Base-by-base conservation (phyloP, 176 grass and related monocot genomes). In the Triticum timopheevii region DNA sequence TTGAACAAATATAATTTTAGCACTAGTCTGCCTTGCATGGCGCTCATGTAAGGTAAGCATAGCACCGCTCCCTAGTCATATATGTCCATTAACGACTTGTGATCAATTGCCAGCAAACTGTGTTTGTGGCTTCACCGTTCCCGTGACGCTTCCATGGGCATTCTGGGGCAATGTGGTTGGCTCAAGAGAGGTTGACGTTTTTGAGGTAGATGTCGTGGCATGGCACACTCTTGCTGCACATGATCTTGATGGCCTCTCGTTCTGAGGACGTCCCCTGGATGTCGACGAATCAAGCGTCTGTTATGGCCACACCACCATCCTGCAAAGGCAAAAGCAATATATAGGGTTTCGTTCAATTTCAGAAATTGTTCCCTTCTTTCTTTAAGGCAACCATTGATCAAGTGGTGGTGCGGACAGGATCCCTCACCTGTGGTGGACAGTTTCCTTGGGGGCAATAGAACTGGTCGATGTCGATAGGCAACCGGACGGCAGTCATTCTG, bases 381-480 rank as follows among this genome's bases (percentile, higher is more conserved):
- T 50, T 50, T 16, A 50, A 50, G 47, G 47, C 47, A 50, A 50
- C 47, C 47, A 50, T 50, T 50, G 47, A 50, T 50, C 5, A 50
- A 16, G 47, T 50, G 47, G 47, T 49, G 45, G 45, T 49, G 45
- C 13, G 1, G 47, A 50, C 47, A 5, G 47, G 13, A 4, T 50
- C 13, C 13, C 47, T 50, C 47, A 91, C 89, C 89, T 69, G 28
- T 61, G 0, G 0, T 20, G 68, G 69, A 76, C 89, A 87, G 13
- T 87, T 87, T 83, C 87, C 81, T 0, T 25, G 73, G 4, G 82
- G 67, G 44, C 88, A 83, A 7, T 97, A 97, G 54, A 81, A 88
- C 74, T 94, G 95, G 61, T 97, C 84, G 4, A 97, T 91, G 40
- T 92, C 2, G n/a, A 94, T 92, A 25, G 95, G 90, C 61, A 50